Conservation (phyloP, 768 basidiomycete genomes). For the Boletus rubescentipes region DNA sequence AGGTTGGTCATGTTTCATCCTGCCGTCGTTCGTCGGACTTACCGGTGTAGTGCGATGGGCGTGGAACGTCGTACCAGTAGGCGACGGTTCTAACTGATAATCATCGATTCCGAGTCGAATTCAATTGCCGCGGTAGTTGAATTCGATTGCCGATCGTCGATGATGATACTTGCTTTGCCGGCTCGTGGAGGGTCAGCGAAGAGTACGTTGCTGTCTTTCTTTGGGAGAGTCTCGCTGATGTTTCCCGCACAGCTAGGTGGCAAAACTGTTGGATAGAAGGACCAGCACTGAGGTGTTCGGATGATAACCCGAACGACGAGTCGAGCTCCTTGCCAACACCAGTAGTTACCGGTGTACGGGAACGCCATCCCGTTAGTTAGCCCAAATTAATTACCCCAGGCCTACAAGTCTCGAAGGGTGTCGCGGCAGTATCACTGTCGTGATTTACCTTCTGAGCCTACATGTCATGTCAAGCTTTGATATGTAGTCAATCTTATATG, state of each 20-base stretch:
- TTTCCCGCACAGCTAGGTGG: conserved; percentile 8
- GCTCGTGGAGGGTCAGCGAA: conserved; percentile 21
- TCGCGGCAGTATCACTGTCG: conserved; percentile 2
- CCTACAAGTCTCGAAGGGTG: conserved; percentile 30
- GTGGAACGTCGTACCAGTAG: conserved; percentile 19
- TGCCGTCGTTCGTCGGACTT: background rate
- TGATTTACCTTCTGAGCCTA: conserved; percentile 28
- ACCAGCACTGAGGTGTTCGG: background rate
- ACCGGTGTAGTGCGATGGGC: conserved; percentile 6
- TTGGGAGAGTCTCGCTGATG: background rate
- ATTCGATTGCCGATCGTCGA: conserved; percentile 19
- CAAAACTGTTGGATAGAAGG: conserved; percentile 9
- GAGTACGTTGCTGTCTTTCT: conserved; percentile 3
- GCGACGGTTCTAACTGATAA: conserved; percentile 1
- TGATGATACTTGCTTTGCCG: conserved; percentile 17
- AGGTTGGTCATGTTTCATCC: background rate
- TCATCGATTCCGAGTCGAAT: conserved; percentile 18
- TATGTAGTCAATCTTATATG: conserved; percentile 26
- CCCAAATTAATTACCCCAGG: conserved; percentile 40
- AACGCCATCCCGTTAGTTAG: conserved; percentile 23
- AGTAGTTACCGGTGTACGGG: conserved; percentile 26
- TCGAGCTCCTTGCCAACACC: conserved; percentile 5
- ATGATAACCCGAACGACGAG: conserved; percentile 5
- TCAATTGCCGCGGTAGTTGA: no score
- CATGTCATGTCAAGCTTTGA: conserved; percentile 34